Base-by-base conservation (phyloP, 495 filamentous ascomycete species). In the Wilcoxina mikolae region DNA sequence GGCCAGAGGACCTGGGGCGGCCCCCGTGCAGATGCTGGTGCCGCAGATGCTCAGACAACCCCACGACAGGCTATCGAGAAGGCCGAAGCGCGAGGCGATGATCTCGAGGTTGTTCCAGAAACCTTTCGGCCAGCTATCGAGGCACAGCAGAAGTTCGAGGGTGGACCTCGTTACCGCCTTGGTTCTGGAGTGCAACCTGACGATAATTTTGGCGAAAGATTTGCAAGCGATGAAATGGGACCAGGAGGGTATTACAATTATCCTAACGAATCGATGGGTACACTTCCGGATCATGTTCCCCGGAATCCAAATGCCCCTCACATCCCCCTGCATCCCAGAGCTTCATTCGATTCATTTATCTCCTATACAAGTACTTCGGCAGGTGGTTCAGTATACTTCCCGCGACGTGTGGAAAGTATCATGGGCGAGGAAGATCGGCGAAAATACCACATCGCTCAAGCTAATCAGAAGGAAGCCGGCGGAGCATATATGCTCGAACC, bases 1-100 rank as follows among this genome's bases (percentile, higher is more conserved):
- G 88, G 90, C 20, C 87, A 95, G 66, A 76, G 91, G 31, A 98
- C 91, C 3, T 98, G 91, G 91, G 91, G 91, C 59, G 91, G 91
- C 3, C 91, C 91, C 20, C 78, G 91, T 58, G 88, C 88, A 0
- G 91, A 98, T 68, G 90, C 91, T 26, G 87, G 86, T 33, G 72
- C 81, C 52, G 91, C 91, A 0, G 86, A 93, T 66, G 69, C 74
- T 9, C 63, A 79, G 49, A 95, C 85, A 2, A 87, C 87, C 3
- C 81, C 86, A 0, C 85, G 84, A 60, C 77, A 93, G 69, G 90
- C 81, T 4, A 85, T 89, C 29, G 87, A 87, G 58, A 74, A 82
- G 55, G 89, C 91, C 2, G 78, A 80, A 58, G 78, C 77, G 22
- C 73, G 76, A 1, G 91, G 90, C 0, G 89, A 96, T 59, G 91